A percentile compares a stretch with the other conserved stretches of the same genome.
Evolutionary conservation across 192 early-diverging fungal species (phyloP).

Genomic region (Umbelopsis sp.): DNA sequence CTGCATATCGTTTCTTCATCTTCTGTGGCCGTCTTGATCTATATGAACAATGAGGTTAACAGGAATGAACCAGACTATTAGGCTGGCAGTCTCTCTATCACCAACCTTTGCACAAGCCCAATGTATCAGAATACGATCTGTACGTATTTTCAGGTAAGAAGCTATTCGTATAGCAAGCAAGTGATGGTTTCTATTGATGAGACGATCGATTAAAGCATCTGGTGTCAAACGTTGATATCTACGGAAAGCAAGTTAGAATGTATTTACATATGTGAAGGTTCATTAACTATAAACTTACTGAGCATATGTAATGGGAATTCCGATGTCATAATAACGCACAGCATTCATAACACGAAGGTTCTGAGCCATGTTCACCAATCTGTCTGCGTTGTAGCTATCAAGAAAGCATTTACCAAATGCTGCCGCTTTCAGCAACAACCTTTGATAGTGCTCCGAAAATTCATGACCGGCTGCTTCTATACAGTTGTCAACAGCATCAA

Average conservation of each 20-base stretch:
- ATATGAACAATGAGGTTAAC: neutral
- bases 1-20: constrained; percentile 88
- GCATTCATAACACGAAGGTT: constrained; percentile 83
- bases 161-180: constrained; percentile 85
- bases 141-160: constrained; percentile 78
- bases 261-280: neutral
- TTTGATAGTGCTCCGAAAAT: constrained; percentile 76
- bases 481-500: constrained; percentile 88
- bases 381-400: neutral
- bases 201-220: constrained; percentile 79
- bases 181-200: constrained; percentile 84
- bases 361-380: neutral
- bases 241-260: neutral
- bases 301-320: constrained; percentile 84
- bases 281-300: constrained; percentile 62
- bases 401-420: neutral
- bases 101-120: constrained; percentile 95
- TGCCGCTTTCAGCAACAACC: constrained; percentile 70
- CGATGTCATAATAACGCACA: constrained; percentile 81
- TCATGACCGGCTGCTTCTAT: constrained; percentile 93
- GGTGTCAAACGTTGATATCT: constrained; percentile 77
- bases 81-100: neutral
- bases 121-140: constrained; percentile 85
- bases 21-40: constrained; percentile 81
- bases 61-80: neutral